Base-by-base conservation (phyloP, 768 basidiomycete genomes). In the Lactifluus piperatus region DNA sequence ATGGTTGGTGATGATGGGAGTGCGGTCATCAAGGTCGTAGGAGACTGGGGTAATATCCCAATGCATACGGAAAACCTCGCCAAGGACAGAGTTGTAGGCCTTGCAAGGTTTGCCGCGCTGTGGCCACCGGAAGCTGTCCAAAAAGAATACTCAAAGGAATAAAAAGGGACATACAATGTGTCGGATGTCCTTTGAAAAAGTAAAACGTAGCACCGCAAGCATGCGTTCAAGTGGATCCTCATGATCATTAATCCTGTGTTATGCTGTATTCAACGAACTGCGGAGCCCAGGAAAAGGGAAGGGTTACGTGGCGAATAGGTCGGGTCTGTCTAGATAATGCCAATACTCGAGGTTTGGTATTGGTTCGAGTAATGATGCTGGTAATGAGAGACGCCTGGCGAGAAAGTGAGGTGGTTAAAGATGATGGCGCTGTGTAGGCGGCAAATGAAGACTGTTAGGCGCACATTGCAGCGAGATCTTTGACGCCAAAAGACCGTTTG, bases 311-410 rank as follows among this genome's bases (percentile, higher is more conserved):
- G 86, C 87, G 68, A 97, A 93, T 46, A 92, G 74, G 72, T 97
- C 94, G 7, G 94, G 90, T 65, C 92, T 79, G 72, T 95, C 93
- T 48, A 92, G 77, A 66, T 93, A 94, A 64, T 91, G 86, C 91
- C 91, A 97, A 74, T 94, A 97, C 73, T 97, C 94, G 51, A 97
- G 80, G 73, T 97, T 97, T 5, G 94, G 94, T 65, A 94, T 80
- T 4, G 94, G 94, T 70, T 97, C 94, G 44, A 97, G 80, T 49
- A 97, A 73, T 46, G 92, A 94, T 14, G 94, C 94, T 3, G 94
- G 94, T 41, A 97, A 75, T 0, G 94, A 97, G 29, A 97, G 75
- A 49, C 94, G 90, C 82, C 94, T 97, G 57, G 29, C 14, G 20
- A 51, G 39, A 29, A 44, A 22, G 18, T 43, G 6, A 48, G 6